phyloP scores from a whole-genome alignment of 2,329 filamentous ascomycete species.

The Bipolaris cookei region DNA sequence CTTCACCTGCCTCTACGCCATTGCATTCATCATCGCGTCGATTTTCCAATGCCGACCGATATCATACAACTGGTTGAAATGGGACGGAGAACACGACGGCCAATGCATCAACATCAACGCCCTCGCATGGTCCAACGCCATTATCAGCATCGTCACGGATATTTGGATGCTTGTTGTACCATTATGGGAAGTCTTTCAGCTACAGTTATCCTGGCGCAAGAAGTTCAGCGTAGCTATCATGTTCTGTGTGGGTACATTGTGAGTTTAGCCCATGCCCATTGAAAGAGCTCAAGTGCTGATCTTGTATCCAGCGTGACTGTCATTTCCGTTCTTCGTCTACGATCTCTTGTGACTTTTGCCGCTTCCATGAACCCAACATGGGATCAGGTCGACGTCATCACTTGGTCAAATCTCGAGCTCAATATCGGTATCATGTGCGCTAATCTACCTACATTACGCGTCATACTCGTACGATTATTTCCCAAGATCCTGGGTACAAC shows the following conservation, averaged over 20 bases:
- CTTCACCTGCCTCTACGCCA: slow-evolving; percentile 34
- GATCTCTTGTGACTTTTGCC: slow-evolving; percentile 53
- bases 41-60: slow-evolving; percentile 47
- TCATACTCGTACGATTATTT: slow-evolving; percentile 48
- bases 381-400: slow-evolving; percentile 50
- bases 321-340: slow-evolving; percentile 54
- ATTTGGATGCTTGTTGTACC: slow-evolving; percentile 45
- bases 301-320: slow-evolving; percentile 44
- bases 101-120: slow-evolving; percentile 47
- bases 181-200: slow-evolving; percentile 39
- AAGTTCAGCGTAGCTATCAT: slow-evolving; percentile 48
- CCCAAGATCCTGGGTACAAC: slow-evolving; percentile 49
- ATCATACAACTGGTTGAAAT: slow-evolving; percentile 41
- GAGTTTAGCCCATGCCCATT: not conserved
- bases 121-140: slow-evolving; percentile 43
- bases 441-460: slow-evolving; percentile 52
- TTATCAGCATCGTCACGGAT: slow-evolving; percentile 43
- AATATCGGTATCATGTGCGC: slow-evolving; percentile 55
- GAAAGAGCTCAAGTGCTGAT: not conserved
- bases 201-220: slow-evolving; percentile 46
- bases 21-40: slow-evolving; percentile 25
- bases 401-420: slow-evolving; percentile 54
- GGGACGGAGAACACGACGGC: slow-evolving; percentile 35
- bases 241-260: slow-evolving; percentile 49
- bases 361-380: slow-evolving; percentile 51